phyloP scores from a whole-genome alignment of 768 basidiomycete genomes.

The Psilocybe cubensis region DNA sequence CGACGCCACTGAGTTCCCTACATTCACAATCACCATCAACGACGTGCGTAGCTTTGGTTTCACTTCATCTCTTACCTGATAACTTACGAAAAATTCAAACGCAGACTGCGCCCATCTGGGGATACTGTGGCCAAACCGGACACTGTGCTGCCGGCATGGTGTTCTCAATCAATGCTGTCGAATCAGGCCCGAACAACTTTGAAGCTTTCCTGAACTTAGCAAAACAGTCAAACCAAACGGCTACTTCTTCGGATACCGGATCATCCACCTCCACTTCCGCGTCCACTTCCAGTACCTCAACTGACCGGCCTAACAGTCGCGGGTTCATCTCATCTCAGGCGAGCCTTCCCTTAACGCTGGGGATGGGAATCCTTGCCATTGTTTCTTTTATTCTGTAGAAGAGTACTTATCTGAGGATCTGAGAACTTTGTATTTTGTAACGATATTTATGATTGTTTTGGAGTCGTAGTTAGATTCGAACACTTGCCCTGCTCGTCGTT shows the following conservation, averaged over 20 bases:
- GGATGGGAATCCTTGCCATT: neutral
- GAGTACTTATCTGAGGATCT: neutral
- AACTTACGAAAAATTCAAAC: neutral
- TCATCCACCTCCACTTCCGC: constrained; percentile 2
- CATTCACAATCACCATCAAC: constrained; percentile 51
- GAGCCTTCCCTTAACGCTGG: neutral
- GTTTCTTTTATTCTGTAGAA: neutral
- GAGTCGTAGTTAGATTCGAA: too few species aligned
- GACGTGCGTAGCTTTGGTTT: constrained; percentile 33
- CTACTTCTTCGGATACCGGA: constrained; percentile 11
- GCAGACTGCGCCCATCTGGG: constrained; percentile 58
- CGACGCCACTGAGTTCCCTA: constrained; percentile 45
- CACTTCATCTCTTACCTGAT: neutral
- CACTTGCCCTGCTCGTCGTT: too few species aligned
- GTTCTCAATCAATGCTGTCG: constrained; percentile 60
- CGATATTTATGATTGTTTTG: neutral
- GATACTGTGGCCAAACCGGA: constrained; percentile 53
- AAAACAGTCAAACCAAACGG: constrained; percentile 7
- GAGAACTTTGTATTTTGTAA: too few species aligned
- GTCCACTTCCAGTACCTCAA: neutral
- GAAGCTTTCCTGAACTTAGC: constrained; percentile 48
- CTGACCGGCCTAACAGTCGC: neutral
- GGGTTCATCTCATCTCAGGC: neutral
- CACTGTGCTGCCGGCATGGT: constrained; percentile 70
- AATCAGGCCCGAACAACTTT: constrained; percentile 53